Evolutionary conservation across 176 grass and related monocot genomes (phyloP).

Genomic region (Calamus simplicifolius): DNA sequence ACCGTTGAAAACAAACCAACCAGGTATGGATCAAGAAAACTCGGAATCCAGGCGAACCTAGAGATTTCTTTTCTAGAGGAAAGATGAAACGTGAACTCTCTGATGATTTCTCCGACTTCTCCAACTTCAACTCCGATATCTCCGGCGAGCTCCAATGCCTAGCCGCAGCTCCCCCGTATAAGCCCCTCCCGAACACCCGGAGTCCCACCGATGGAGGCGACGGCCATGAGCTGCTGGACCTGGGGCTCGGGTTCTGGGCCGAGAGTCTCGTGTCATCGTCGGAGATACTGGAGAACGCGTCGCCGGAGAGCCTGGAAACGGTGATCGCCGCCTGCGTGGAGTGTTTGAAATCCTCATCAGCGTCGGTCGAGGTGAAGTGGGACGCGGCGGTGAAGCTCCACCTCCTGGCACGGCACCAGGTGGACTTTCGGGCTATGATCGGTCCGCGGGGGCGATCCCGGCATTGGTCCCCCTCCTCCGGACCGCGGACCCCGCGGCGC

Average conservation of each 20-base stretch:
- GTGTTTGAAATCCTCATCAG: conserved; percentile 25
- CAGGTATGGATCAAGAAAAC: too few relatives aligned
- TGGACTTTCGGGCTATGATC: conserved; percentile 80
- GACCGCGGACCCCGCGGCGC: conserved; percentile 80
- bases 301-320: conserved; percentile 64
- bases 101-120: conserved; percentile 78
- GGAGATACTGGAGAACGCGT: conserved; percentile 41
- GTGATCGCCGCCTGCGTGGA: conserved; percentile 72
- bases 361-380: conserved; percentile 45
- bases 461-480: conserved; percentile 75
- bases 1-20: too few relatives aligned
- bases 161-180: conserved; percentile 21
- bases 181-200: too few relatives aligned
- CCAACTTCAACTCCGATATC: conserved; percentile 86
- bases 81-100: too few relatives aligned
- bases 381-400: conserved; percentile 53
- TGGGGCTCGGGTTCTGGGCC: too few relatives aligned
- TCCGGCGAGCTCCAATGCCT: conserved; percentile 87
- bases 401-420: conserved; percentile 79
- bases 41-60: too few relatives aligned
- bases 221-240: too few relatives aligned
- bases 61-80: too few relatives aligned
- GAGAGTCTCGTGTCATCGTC: conserved; percentile 26
- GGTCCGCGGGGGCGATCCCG: conserved; percentile 69
- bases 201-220: too few relatives aligned